Conservation (phyloP, 345 rosid species). For the Boechera retrofracta region DNA sequence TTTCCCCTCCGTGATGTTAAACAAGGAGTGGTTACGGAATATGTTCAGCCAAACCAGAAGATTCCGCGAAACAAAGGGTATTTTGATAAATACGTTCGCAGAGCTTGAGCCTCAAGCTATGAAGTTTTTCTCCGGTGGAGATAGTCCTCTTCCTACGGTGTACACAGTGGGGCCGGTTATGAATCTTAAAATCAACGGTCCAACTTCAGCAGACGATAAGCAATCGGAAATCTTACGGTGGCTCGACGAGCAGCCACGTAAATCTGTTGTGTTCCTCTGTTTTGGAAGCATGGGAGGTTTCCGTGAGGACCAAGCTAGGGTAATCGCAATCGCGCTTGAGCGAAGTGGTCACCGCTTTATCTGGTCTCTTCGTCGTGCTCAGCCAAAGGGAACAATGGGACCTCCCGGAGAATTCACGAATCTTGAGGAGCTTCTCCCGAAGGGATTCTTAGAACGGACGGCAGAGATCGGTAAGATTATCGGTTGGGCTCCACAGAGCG, state of each 20-base stretch:
- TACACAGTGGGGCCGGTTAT: conserved; percentile 63
- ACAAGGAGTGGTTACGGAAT: not conserved
- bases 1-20: conserved; percentile 34
- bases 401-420: conserved; percentile 33
- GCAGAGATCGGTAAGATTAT: conserved; percentile 37
- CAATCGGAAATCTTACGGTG: conserved; percentile 47
- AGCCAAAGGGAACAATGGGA: not conserved
- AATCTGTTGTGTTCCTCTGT: conserved; percentile 66
- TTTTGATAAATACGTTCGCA: conserved; percentile 53
- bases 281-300: conserved; percentile 74
- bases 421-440: conserved; percentile 38
- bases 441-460: conserved; percentile 53
- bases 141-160: conserved; percentile 42
- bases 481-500: conserved; percentile 62
- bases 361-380: conserved; percentile 57
- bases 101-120: conserved; percentile 57
- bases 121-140: conserved; percentile 20
- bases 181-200: conserved; percentile 37
- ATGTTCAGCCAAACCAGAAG: not conserved
- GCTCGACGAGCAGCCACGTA: conserved; percentile 59
- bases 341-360: conserved; percentile 50
- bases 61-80: conserved; percentile 47
- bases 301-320: conserved; percentile 49
- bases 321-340: conserved; percentile 58
- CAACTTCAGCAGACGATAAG: not conserved